Evolutionary conservation across 2,329 filamentous ascomycete species (phyloP).

Genomic region (Rhinocladiella similis): DNA sequence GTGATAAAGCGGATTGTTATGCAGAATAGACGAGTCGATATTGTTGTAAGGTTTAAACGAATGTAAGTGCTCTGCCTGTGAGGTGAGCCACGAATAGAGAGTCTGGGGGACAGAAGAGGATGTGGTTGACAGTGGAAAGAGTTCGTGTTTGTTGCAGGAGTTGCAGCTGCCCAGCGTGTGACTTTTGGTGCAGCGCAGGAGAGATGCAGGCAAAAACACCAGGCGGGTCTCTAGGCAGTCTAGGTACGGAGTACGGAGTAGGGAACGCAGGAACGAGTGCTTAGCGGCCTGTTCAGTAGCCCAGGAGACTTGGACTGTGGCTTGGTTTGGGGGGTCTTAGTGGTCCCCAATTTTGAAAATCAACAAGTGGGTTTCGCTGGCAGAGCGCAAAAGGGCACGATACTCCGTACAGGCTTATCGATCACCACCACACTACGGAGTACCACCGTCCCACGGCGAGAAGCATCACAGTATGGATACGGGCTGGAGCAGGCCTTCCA

Average conservation of each 20-base stretch:
- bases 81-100: slow-evolving; percentile 6
- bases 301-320: too few relatives aligned
- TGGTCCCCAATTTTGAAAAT: too few relatives aligned
- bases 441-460: too few relatives aligned
- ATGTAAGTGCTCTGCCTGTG: slow-evolving; percentile 12
- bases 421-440: too few relatives aligned
- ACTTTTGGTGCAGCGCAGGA: not conserved
- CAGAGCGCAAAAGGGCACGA: too few relatives aligned
- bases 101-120: not conserved
- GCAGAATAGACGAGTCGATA: not conserved
- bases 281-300: not conserved
- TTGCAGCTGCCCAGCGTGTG: not conserved
- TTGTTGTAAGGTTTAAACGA: slow-evolving; percentile 9
- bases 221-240: not conserved
- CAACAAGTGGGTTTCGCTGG: too few relatives aligned
- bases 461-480: too few relatives aligned
- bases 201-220: not conserved
- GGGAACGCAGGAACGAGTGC: not conserved
- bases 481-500: too few relatives aligned
- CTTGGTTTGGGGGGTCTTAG: too few relatives aligned
- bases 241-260: not conserved
- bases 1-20: not conserved
- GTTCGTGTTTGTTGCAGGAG: slow-evolving; percentile 2
- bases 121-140: not conserved
- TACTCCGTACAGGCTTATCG: too few relatives aligned